These are phyloP conservation scores for Moesziomyces aphidis DNA, from an alignment of 1,284 basidiomycete genomes.

Conservation along the genomic window DNA sequence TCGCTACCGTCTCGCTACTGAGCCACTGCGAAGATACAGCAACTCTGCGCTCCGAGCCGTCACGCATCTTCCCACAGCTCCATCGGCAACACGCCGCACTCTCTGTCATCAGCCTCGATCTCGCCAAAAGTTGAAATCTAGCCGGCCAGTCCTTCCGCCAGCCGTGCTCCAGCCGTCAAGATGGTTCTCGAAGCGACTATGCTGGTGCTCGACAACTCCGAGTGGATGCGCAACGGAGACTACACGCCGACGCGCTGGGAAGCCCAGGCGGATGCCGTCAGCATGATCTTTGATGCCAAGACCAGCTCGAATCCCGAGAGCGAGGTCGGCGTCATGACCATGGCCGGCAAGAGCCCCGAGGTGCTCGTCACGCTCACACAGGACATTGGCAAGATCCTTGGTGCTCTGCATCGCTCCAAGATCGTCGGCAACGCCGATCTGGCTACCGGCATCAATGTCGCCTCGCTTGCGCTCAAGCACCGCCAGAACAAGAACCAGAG, in stretches of 20 bases:
- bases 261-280: slow-evolving; percentile 92
- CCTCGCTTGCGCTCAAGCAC: slow-evolving; percentile 91
- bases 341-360: slow-evolving; percentile 82
- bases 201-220: slow-evolving; percentile 68
- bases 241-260: slow-evolving; percentile 84
- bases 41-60: not conserved
- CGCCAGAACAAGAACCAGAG: slow-evolving; percentile 98
- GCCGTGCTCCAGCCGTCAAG: slow-evolving; percentile 4
- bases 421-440: slow-evolving; percentile 86
- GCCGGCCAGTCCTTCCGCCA: slow-evolving; percentile 8
- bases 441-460: slow-evolving; percentile 88
- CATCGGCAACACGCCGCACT: not conserved
- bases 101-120: not conserved
- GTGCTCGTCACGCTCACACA: slow-evolving; percentile 95
- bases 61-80: too few species aligned
- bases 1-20: not conserved
- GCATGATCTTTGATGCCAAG: slow-evolving; percentile 90
- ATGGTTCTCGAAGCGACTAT: slow-evolving; percentile 68
- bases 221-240: slow-evolving; percentile 81
- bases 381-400: slow-evolving; percentile 90
- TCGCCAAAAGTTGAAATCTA: not conserved
- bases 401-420: slow-evolving; percentile 79
- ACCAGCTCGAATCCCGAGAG: slow-evolving; percentile 93
- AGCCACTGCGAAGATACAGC: not conserved
- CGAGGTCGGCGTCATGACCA: slow-evolving; percentile 96